Base-by-base conservation (phyloP, 805 yeast species). In the Candida ipomoeae region DNA sequence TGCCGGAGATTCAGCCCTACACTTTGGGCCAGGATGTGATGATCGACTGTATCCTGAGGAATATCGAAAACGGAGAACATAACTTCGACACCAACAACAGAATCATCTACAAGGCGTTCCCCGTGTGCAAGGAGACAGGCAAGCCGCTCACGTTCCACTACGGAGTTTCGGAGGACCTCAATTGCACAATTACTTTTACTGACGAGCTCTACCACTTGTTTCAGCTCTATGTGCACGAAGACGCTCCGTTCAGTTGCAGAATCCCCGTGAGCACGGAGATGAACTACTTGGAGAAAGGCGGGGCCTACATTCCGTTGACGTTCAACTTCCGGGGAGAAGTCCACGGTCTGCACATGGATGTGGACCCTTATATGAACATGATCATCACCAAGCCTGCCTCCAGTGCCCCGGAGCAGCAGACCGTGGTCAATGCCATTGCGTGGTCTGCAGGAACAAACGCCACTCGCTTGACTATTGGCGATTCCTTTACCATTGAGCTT, bases 51-150 rank as follows among this genome's bases (percentile, higher is more conserved):
- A 85, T 83, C 52, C 65, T 78, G 45, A 73, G 94, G 59, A 79
- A 84, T 55, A 86, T 87, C 48, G 88, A 84, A 39, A 80, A 75
- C 54, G 94, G 94, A 48, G 92, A 87, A 62, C 92, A 87, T 68
- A 74, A 79, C 51, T 83, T 83, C 54, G 89, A 85, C 60, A 74
- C 72, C n/a, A 67, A 77, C n/a, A 79, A 79, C 7, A 70, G 79
- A 50, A 80, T 87, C 48, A 63, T 84, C 15, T 85, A 82, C 57
- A 74, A 64, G 1, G 69, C 78, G 4, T 83, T 85, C 56, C 87
- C 89, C 2, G 66, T 58, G 5, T 86, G 94, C 67, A 68, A 70
- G 48, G 92, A 87, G 60, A 82, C 89, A 0, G 81, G 80, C 1
- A 67, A 73, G 54, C 84, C 89, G 2, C 71, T 86, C 37, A 54